A percentile compares a stretch with the other conserved stretches of the same genome.
Evolutionary conservation across 2,329 filamentous ascomycete genomes (phyloP).

Genomic region (Thermomyces lanuginosus): DNA sequence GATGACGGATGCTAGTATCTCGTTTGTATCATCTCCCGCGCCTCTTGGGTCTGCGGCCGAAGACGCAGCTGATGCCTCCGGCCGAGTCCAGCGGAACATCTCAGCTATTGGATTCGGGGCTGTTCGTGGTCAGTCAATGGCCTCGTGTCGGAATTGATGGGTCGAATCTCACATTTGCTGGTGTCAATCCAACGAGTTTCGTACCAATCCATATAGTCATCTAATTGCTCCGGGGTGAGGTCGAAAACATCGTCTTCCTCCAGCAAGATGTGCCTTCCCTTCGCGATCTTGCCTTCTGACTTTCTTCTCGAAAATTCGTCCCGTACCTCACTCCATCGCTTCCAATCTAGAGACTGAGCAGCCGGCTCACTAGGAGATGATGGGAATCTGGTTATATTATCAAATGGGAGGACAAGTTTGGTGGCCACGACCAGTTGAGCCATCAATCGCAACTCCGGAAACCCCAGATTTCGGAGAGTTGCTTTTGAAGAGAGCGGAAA

Average conservation of each 20-base stretch:
- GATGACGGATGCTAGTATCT: slow-evolving; percentile 30
- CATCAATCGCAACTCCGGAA: slow-evolving; percentile 61
- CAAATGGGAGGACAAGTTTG: slow-evolving; percentile 66
- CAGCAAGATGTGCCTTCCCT: slow-evolving; percentile 37
- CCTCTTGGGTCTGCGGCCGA: slow-evolving; percentile 7
- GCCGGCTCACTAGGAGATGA: slow-evolving; percentile 39
- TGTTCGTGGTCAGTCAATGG: slow-evolving; percentile 1
- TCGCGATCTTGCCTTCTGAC: slow-evolving; percentile 21
- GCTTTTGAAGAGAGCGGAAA: slow-evolving; percentile 25
- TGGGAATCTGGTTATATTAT: slow-evolving; percentile 38
- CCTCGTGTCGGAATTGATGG: not conserved
- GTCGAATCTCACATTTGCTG: slow-evolving; percentile 12
- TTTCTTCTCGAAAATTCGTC: slow-evolving; percentile 20
- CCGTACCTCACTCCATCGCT: slow-evolving; percentile 45
- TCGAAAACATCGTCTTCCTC: slow-evolving; percentile 45
- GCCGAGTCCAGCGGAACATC: slow-evolving; percentile 25
- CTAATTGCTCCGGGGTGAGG: slow-evolving; percentile 47
- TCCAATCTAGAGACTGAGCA: slow-evolving; percentile 53
- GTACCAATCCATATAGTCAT: slow-evolving; percentile 69
- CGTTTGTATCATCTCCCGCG: slow-evolving; percentile 15
- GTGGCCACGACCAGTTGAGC: slow-evolving; percentile 56
- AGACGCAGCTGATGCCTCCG: slow-evolving; percentile 7
- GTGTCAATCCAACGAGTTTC: slow-evolving; percentile 42
- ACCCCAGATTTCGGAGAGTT: slow-evolving; percentile 32
- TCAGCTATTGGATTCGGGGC: slow-evolving; percentile 20